Conservation (phyloP, 2,329 filamentous ascomycete species). For the Aspergillus phoenicis region DNA sequence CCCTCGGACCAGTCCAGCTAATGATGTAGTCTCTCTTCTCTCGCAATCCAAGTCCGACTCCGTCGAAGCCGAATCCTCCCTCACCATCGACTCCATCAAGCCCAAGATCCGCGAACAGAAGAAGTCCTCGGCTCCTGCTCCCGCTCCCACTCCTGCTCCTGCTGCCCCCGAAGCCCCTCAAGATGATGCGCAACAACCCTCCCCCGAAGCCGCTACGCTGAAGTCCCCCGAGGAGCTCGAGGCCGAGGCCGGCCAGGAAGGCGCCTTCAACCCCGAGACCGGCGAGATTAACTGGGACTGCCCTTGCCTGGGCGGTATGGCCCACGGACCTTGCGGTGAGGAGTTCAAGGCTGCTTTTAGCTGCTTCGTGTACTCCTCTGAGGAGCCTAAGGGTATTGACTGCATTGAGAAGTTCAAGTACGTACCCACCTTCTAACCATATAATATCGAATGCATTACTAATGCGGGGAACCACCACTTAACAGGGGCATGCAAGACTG, state of each 20-base stretch:
- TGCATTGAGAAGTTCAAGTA: conserved; percentile 98
- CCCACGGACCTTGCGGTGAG: conserved; percentile 89
- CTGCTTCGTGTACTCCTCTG: conserved; percentile 94
- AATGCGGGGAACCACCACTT: conserved; percentile 14
- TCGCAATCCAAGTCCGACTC: conserved; percentile 32
- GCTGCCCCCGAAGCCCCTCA: conserved; percentile 22
- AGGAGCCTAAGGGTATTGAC: conserved; percentile 96
- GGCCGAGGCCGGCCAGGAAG: conserved; percentile 81
- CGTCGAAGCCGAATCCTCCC: conserved; percentile 53
- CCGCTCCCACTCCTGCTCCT: conserved; percentile 1
- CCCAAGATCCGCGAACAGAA: conserved; percentile 52
- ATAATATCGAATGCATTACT: not conserved
- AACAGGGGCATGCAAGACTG: conserved; percentile 92
- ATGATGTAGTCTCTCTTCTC: conserved; percentile 36
- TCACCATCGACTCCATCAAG: conserved; percentile 68
- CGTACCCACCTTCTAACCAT: conserved; percentile 38
- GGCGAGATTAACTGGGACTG: conserved; percentile 99
- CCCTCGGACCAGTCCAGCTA: not conserved
- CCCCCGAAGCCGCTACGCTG: conserved; percentile 28
- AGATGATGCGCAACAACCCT: conserved; percentile 14
- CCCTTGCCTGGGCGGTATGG: conserved; percentile 96
- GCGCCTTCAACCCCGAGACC: conserved; percentile 96
- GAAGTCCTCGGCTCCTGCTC: conserved; percentile 14
- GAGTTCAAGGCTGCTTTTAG: conserved; percentile 95
- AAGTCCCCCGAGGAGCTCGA: conserved; percentile 63